A percentile compares a stretch with the other conserved stretches of the same genome.
phyloP scores from a whole-genome alignment of 768 basidiomycete species.

The Punctularia strigosozonata region DNA sequence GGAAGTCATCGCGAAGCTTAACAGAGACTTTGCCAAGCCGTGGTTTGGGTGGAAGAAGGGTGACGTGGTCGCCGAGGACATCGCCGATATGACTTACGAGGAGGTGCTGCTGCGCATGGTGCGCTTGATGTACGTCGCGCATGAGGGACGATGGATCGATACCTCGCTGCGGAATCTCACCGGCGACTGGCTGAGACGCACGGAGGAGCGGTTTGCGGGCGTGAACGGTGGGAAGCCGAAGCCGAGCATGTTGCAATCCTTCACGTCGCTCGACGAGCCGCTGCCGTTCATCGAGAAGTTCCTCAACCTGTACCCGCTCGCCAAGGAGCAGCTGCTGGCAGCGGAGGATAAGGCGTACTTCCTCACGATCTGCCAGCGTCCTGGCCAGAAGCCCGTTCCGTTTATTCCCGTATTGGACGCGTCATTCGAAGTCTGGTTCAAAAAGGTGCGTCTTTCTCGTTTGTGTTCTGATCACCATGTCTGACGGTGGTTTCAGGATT shows the following conservation, averaged over 20 bases:
- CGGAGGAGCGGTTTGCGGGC: conserved; percentile 91
- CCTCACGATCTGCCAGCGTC: conserved; percentile 89
- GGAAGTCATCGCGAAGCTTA: conserved; percentile 85
- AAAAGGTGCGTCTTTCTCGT: conserved; percentile 59
- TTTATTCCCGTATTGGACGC: conserved; percentile 95
- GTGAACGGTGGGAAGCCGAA: conserved; percentile 68
- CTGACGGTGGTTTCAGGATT: conserved; percentile 55
- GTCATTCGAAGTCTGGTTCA: conserved; percentile 97
- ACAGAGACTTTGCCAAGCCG: conserved; percentile 91
- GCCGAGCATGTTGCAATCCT: conserved; percentile 79
- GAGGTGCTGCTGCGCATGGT: conserved; percentile 89
- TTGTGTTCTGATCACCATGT: conserved; percentile 6
- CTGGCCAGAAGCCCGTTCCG: conserved; percentile 95
- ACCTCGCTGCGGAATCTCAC: conserved; percentile 82
- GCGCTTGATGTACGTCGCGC: conserved; percentile 85
- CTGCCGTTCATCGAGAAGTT: conserved; percentile 65
- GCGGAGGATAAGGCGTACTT: conserved; percentile 93
- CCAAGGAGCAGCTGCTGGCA: conserved; percentile 76
- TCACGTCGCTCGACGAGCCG: conserved; percentile 73
- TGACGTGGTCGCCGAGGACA: conserved; percentile 68
- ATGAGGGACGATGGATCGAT: conserved; percentile 92
- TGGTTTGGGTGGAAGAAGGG: conserved; percentile 98
- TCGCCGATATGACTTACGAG: conserved; percentile 98
- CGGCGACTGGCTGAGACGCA: conserved; percentile 93
- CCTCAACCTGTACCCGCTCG: conserved; percentile 76